Base-by-base conservation (phyloP, 345 rosid genomes). In the Durio zibethinus region DNA sequence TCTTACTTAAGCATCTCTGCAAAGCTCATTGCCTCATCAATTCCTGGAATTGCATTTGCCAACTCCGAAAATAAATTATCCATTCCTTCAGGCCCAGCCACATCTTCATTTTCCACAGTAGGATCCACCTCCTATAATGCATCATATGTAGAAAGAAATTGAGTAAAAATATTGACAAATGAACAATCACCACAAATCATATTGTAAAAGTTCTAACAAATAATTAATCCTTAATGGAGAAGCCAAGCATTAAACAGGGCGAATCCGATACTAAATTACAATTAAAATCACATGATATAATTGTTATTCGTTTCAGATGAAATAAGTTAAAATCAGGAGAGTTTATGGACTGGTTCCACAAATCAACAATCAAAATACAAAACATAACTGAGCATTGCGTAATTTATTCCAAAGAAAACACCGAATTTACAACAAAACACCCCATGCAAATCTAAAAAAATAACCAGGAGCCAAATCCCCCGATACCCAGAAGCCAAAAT, bases 11-110 rank as follows among this genome's bases (percentile, higher is more conserved):
- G 88, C 98, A 93, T 96, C 87, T 96, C 98, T 0, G 98, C 98
- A 79, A 97, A 97, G 83, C 98, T 97, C 99, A 97, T 94, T 1
- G 99, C 99, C 84, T 94, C 98, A 29, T 97, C 99, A 57, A 97
- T 97, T 47, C 99, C 99, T 52, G 99, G 99, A 80, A 96, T 96
- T 0, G 99, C 93, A 90, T 90, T 97, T 0, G 99, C 94, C 53
- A 97, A 83, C 81, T 96, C 99, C 25, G 98, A 89, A 80, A 97
- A 88, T 80, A 97, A 84, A 83, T 86, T 79, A 82, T 94, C 98
- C 98, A 97, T 91, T 78, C 97, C 97, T 62, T 97, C 97, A 0
- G 82, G 62, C 42, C 88, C 83, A 63, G 85, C 89, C 76, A 92
- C 9, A 10, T 91, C 98, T 75, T 95, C 98, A 57, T 54, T 77